These are phyloP conservation scores for Solanum raphanifolium DNA, from an alignment of 257 asterid species.

Conservation along the genomic window DNA sequence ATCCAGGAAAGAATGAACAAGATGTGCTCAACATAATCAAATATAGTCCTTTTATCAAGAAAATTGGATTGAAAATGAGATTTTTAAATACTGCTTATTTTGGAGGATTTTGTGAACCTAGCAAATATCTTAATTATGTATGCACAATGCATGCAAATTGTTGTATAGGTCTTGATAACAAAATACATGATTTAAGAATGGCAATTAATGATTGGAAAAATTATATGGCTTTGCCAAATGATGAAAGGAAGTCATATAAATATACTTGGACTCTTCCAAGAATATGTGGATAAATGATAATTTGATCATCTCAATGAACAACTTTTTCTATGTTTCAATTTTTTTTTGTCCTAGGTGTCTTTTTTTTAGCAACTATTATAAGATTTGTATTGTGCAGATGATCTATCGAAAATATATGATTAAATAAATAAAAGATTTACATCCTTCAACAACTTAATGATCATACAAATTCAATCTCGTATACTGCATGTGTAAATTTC, in stretches of 20 bases:
- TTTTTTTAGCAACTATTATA: neutral
- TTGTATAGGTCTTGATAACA: constrained; percentile 42
- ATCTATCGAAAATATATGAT: neutral
- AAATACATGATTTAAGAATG: constrained; percentile 41
- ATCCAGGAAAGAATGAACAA: constrained; percentile 36
- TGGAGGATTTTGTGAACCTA: constrained; percentile 52
- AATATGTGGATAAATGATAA: neutral
- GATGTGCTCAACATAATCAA: constrained; percentile 41
- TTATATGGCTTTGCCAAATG: constrained; percentile 13
- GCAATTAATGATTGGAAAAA: constrained; percentile 41
- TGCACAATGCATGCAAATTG: constrained; percentile 73
- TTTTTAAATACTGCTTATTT: constrained; percentile 35
- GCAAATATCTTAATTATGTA: constrained; percentile 32
- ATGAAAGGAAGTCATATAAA: neutral
- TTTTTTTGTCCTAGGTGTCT: neutral
- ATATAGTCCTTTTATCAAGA: constrained; percentile 10
- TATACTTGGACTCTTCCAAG: constrained; percentile 34
- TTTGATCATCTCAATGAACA: neutral
- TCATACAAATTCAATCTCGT: neutral
- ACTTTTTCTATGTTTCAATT: neutral
- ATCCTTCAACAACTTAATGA: neutral
- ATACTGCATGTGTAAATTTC: neutral
- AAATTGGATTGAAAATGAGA: constrained; percentile 33
- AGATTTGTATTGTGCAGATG: neutral
- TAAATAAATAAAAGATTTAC: neutral